Evolutionary conservation across 441 rosid genomes (phyloP), one percentile per base, ranked within the genome.

Genomic region (Biscutella auriculata): DNA sequence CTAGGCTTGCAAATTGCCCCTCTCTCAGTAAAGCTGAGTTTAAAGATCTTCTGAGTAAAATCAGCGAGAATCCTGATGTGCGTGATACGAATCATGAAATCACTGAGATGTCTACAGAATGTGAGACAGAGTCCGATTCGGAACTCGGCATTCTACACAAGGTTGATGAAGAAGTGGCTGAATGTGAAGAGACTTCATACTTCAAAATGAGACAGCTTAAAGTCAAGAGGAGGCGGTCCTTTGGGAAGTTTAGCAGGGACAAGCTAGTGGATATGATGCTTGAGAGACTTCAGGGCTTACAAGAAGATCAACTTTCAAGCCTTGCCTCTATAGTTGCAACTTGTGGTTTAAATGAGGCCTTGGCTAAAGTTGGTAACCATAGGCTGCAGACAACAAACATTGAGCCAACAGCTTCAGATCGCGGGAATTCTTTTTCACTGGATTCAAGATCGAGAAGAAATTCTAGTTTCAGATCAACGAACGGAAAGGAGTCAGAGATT

Each of bases 301-400:
- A 84, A 41, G 95, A 92, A 72, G 82, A 79, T 56, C 95, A 88
- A 54, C 95, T 92, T 68, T 87, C 97, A 71, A 86, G 90, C 36
- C 82, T 92, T 62, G 95, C 90, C 49, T 80, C 95, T 21, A 83
- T 84, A 55, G 69, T 92, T 62, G 98, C 98, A 36, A 88, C 95
- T 16, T 76, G 97, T 71, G 98, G 97, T 65, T 75, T 92, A 72
- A 87, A 70, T 80, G 92, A 88, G 63, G 90, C 85, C 30, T 76
- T 92, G 63, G 92, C 90, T 68, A 84, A 84, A 81, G 78, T 57
- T 42, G 83, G 76, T 82, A 42, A 19, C 40, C 72, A 46, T 46
- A 68, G 47, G 59, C 47, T 23, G 44, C 72, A 54, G 9, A 27
- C 36, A 26, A 41, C 44, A 35, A 35, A 23, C 43, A 16, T 9